Conservation (phyloP, 805 yeast genomes). For the Novakomyces olei region DNA sequence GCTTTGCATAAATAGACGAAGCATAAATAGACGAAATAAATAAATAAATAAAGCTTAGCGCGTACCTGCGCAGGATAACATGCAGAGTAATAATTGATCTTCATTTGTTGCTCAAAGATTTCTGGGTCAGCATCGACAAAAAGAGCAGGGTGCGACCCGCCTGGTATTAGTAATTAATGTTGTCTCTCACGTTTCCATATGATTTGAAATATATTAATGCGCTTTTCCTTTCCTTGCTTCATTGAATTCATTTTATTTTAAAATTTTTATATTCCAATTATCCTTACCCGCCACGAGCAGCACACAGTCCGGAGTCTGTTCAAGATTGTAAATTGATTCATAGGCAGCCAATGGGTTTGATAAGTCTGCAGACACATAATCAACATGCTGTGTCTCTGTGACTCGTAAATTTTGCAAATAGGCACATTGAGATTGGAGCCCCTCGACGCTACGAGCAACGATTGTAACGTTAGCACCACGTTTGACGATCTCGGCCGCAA, state of each 20-base stretch:
- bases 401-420: background rate
- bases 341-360: background rate
- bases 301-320: background rate
- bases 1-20: too few relatives aligned
- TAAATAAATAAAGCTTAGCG: too few relatives aligned
- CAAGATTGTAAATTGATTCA: background rate
- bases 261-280: too few relatives aligned
- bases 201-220: too few relatives aligned
- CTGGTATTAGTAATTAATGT: too few relatives aligned
- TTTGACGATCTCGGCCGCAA: constrained; percentile 22
- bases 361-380: constrained; percentile 1
- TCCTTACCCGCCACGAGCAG: background rate
- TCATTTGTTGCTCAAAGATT: constrained; percentile 1
- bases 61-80: too few relatives aligned
- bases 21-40: too few relatives aligned
- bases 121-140: background rate
- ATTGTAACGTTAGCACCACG: constrained; percentile 23
- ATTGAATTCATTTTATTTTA: too few relatives aligned
- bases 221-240: too few relatives aligned
- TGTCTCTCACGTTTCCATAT: too few relatives aligned
- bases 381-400: background rate
- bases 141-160: constrained; percentile 1
- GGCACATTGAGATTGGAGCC: constrained; percentile 1
- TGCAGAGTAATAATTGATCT: background rate
- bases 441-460: constrained; percentile 10